phyloP scores from a whole-genome alignment of 2,329 filamentous ascomycete species.

The Neurospora sp. region DNA sequence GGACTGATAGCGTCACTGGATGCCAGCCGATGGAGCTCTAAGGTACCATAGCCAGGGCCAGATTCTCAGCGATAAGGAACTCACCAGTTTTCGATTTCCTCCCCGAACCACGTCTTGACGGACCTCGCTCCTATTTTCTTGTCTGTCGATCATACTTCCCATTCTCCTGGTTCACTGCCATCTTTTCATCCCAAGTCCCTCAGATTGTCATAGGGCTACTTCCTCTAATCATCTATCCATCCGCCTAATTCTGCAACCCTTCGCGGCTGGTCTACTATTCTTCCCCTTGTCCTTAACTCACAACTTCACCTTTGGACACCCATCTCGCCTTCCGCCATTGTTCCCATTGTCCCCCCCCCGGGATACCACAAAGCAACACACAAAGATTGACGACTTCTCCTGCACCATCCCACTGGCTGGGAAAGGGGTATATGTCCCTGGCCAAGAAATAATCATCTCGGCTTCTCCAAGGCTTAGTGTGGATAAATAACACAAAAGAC shows the following conservation, averaged over 20 bases:
- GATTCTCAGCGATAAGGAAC: background rate
- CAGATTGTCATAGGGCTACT: background rate
- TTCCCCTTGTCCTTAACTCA: background rate
- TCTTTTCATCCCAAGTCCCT: background rate
- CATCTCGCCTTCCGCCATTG: background rate
- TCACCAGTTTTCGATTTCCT: background rate
- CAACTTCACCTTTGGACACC: background rate
- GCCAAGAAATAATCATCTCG: background rate
- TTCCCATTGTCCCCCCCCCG: background rate
- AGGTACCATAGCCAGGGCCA: background rate
- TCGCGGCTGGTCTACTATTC: background rate
- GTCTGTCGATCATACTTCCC: background rate
- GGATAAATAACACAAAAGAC: background rate
- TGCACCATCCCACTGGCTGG: background rate
- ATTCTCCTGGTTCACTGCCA: background rate
- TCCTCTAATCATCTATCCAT: background rate
- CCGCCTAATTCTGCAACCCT: background rate
- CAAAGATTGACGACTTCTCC: background rate
- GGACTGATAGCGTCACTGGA: background rate
- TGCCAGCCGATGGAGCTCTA: too few relatives aligned
- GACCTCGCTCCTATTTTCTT: background rate
- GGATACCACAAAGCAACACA: background rate
- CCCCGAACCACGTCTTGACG: background rate
- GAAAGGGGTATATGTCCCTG: background rate
- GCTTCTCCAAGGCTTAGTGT: background rate